phyloP scores from a whole-genome alignment of 768 basidiomycete species.

The Suillus subalutaceus region DNA sequence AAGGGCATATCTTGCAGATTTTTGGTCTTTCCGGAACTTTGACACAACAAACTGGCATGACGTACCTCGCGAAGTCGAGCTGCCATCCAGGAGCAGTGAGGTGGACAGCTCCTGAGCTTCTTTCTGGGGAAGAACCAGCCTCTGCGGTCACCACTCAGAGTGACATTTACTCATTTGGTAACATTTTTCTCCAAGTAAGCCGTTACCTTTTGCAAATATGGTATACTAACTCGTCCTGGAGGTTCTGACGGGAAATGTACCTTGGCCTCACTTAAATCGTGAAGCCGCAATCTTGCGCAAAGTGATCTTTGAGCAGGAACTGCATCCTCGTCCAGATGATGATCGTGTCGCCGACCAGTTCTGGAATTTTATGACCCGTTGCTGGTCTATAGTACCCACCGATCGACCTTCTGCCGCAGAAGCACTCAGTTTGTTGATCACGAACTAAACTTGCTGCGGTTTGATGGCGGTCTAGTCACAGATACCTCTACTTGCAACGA shows the following conservation, averaged over 20 bases:
- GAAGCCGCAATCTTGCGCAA: background rate
- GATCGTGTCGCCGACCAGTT: background rate
- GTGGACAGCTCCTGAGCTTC: background rate
- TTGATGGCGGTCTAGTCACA: background rate
- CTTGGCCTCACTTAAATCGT: background rate
- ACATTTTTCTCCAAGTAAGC: background rate
- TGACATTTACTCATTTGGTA: background rate
- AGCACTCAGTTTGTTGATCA: background rate
- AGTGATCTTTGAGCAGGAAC: background rate
- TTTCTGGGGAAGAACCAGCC: background rate
- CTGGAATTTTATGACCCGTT: background rate
- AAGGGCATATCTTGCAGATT: background rate
- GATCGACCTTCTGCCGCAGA: background rate
- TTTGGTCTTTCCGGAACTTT: background rate
- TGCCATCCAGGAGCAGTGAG: background rate
- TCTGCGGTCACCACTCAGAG: background rate
- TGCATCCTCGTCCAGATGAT: background rate
- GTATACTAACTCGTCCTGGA: background rate
- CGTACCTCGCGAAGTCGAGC: background rate
- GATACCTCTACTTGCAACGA: background rate
- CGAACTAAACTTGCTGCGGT: background rate
- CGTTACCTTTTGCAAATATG: background rate
- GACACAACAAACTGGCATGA: background rate
- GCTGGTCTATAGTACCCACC: background rate
- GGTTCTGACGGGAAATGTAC: background rate